Percentiles rank a stretch among this genome's conserved stretches.
Evolutionary conservation across 2,329 filamentous ascomycete species (phyloP).

Genomic region (Diaporthe ilicicola): DNA sequence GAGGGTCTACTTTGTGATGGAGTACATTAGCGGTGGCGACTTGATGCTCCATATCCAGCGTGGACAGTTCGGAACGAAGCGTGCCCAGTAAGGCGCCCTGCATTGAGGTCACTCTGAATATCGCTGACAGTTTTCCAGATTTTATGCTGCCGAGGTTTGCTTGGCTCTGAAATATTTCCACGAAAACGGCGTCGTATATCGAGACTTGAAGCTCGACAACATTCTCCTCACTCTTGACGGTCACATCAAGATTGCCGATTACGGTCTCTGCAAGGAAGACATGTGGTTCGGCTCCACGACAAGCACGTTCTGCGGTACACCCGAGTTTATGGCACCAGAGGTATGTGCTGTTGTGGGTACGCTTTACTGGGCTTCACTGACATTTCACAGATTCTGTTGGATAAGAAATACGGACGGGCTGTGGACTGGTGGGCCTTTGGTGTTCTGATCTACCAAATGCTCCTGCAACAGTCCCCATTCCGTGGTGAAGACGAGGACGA

Average conservation of each 20-base stretch:
- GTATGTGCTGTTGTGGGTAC: constrained; percentile 55
- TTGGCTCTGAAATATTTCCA: constrained; percentile 98
- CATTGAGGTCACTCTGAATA: background rate
- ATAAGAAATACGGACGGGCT: constrained; percentile 97
- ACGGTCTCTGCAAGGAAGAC: constrained; percentile 98
- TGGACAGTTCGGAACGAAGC: constrained; percentile 93
- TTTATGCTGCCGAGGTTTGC: constrained; percentile 98
- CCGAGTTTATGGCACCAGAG: constrained; percentile 99
- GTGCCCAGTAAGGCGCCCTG: constrained; percentile 80
- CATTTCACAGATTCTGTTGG: constrained; percentile 78
- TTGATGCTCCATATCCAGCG: constrained; percentile 99
- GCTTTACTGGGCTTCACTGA: background rate
- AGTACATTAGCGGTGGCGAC: constrained; percentile 98
- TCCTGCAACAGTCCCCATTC: constrained; percentile 98
- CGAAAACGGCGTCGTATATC: constrained; percentile 98
- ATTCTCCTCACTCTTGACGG: constrained; percentile 94
- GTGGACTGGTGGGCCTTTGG: constrained; percentile 99
- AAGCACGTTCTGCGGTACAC: constrained; percentile 98
- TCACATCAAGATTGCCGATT: constrained; percentile 98
- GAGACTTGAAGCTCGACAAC: constrained; percentile 92
- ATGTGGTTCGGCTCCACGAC: constrained; percentile 99
- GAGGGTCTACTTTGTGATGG: constrained; percentile 98
- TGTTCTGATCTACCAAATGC: constrained; percentile 99
- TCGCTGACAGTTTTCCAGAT: constrained; percentile 60
- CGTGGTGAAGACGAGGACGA: constrained; percentile 98